A percentile compares a stretch with the other conserved stretches of the same genome.
phyloP scores from a whole-genome alignment of 805 yeast genomes.

The Metschnikowia peoriensis region DNA sequence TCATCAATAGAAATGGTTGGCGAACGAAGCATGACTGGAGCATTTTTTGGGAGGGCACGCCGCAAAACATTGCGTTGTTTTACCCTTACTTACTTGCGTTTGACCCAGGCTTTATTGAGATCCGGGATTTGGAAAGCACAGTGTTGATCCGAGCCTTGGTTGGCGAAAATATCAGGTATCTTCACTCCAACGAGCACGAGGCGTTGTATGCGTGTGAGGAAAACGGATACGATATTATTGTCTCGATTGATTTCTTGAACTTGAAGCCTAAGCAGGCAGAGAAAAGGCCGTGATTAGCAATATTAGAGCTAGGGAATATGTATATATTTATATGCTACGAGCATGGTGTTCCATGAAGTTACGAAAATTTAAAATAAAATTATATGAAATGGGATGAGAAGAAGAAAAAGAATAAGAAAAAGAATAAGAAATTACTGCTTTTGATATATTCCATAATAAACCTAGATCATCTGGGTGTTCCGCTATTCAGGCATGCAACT shows the following conservation, averaged over 20 bases:
- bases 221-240: slow-evolving; percentile 87
- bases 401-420: background rate
- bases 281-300: background rate
- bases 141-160: slow-evolving; percentile 83
- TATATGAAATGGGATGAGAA: too few relatives aligned
- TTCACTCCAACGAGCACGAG: slow-evolving; percentile 90
- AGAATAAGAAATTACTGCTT: too few relatives aligned
- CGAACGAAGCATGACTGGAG: slow-evolving; percentile 91
- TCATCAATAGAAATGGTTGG: slow-evolving; percentile 96
- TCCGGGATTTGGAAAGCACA: slow-evolving; percentile 85
- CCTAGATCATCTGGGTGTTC: too few relatives aligned
- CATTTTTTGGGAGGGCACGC: slow-evolving; percentile 95
- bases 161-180: slow-evolving; percentile 86
- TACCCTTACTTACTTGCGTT: slow-evolving; percentile 92
- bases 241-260: slow-evolving; percentile 86
- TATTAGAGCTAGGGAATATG: too few relatives aligned
- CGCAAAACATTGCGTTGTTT: slow-evolving; percentile 88
- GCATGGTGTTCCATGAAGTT: too few relatives aligned
- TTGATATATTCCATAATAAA: too few relatives aligned
- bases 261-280: slow-evolving; percentile 34
- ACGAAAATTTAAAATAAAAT: too few relatives aligned
- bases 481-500: too few relatives aligned
- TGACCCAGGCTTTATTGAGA: slow-evolving; percentile 87
- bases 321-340: too few relatives aligned
- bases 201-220: slow-evolving; percentile 91